phyloP scores from a whole-genome alignment of 2,329 filamentous ascomycete genomes.

The Clarireedia paspali region DNA sequence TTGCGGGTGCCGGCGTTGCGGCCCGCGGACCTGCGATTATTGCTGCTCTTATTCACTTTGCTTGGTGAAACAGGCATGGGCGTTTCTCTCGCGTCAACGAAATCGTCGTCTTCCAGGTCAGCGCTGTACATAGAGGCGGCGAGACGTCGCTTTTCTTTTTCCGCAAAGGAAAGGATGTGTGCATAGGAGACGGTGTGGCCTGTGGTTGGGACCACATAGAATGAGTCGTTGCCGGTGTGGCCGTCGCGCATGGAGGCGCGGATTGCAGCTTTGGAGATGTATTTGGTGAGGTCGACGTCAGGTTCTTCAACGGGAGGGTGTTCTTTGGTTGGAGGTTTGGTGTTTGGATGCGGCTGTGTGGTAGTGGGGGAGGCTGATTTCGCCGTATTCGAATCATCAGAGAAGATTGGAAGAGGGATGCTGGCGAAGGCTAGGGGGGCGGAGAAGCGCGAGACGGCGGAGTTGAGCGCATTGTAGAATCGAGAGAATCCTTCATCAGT shows the following conservation, averaged over 20 bases:
- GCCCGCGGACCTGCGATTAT: slow-evolving; percentile 21
- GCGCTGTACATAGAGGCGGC: slow-evolving; percentile 41
- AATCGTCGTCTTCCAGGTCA: slow-evolving; percentile 63
- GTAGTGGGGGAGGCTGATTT: slow-evolving; percentile 31
- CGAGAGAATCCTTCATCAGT: slow-evolving; percentile 75
- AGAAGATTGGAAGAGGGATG: slow-evolving; percentile 72
- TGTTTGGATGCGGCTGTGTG: slow-evolving; percentile 29
- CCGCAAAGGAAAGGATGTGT: slow-evolving; percentile 68
- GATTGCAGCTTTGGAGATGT: slow-evolving; percentile 81
- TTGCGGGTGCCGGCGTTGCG: slow-evolving; percentile 39
- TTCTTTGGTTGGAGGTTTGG: slow-evolving; percentile 15
- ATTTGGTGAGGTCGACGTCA: slow-evolving; percentile 73
- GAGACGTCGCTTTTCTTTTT: slow-evolving; percentile 56
- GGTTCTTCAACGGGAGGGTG: slow-evolving; percentile 44
- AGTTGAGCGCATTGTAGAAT: slow-evolving; percentile 90
- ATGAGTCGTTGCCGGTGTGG: slow-evolving; percentile 61
- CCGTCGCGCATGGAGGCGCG: slow-evolving; percentile 67
- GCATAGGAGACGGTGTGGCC: slow-evolving; percentile 92
- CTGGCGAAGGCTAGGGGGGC: slow-evolving; percentile 90
- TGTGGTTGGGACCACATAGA: slow-evolving; percentile 89
- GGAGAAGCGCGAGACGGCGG: slow-evolving; percentile 79
- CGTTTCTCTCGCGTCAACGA: slow-evolving; percentile 79
- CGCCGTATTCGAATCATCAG: slow-evolving; percentile 36
- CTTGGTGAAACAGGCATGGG: slow-evolving; percentile 30
- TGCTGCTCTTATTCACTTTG: slow-evolving; percentile 12